phyloP scores from a whole-genome alignment of 305 asterid genomes.

The Fraxinus floribunda region DNA sequence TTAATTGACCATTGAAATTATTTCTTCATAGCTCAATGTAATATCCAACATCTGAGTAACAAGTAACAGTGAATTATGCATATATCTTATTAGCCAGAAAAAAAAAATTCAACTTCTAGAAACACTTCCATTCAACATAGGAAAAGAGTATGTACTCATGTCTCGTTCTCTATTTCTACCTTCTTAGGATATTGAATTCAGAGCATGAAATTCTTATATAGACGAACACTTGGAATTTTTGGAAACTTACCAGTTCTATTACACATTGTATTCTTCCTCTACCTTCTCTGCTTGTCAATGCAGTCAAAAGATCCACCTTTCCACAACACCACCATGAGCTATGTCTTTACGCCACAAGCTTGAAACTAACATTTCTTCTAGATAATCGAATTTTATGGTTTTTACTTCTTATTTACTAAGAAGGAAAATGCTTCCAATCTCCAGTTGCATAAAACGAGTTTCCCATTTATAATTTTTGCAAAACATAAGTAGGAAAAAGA shows the following conservation, averaged over 20 bases:
- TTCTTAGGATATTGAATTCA: neutral
- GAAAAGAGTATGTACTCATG: neutral
- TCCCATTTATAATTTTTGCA: too few relatives aligned
- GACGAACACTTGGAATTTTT: neutral
- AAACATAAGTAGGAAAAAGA: neutral
- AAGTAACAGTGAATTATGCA: neutral
- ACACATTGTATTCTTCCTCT: neutral
- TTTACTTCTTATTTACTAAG: neutral
- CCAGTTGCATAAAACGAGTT: neutral
- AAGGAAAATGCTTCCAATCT: neutral
- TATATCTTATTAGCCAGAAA: neutral
- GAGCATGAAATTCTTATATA: neutral
- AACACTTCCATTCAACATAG: neutral
- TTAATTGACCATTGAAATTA: neutral
- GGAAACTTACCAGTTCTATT: neutral
- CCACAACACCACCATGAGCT: neutral
- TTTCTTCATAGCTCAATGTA: neutral
- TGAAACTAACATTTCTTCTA: neutral
- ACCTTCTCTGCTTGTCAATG: neutral
- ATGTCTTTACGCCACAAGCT: neutral
- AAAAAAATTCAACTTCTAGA: neutral
- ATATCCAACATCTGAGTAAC: neutral
- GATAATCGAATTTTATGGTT: neutral
- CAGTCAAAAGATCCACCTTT: neutral
- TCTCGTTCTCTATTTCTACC: neutral